Conservation (phyloP, 495 filamentous ascomycete species). For the Xylaria cubensis region DNA sequence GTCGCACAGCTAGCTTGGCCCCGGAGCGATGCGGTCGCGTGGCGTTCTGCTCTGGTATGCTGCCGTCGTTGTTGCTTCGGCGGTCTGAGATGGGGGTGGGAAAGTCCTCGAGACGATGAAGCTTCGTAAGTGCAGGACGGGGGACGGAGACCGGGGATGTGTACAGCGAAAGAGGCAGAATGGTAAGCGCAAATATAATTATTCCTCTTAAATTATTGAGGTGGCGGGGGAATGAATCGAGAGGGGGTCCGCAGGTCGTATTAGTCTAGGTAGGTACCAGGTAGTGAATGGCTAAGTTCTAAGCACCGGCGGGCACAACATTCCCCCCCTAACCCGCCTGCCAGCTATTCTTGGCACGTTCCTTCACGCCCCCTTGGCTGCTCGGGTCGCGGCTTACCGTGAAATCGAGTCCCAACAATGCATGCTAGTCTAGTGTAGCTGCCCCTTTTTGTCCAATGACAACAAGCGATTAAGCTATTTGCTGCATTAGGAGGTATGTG, state of each 20-base stretch:
- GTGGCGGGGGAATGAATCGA: constrained; percentile 15
- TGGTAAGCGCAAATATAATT: constrained; percentile 17
- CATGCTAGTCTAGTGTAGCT: neutral
- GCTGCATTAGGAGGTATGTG: neutral
- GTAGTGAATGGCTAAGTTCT: no score
- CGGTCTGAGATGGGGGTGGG: neutral
- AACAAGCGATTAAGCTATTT: neutral
- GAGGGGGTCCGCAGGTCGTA: neutral
- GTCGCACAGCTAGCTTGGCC: constrained; percentile 1
- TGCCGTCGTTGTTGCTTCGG: neutral
- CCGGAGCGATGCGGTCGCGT: constrained; percentile 16
- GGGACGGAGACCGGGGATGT: constrained; percentile 10
- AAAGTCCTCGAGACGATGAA: neutral
- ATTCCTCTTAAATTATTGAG: constrained; percentile 13
- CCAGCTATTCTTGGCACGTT: neutral
- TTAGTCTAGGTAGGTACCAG: no score
- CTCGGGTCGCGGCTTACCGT: neutral
- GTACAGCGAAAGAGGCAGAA: constrained; percentile 16
- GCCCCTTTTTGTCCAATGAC: constrained; percentile 4
- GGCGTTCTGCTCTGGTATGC: constrained; percentile 5
- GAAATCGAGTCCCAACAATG: constrained; percentile 4
- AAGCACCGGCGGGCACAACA: neutral
- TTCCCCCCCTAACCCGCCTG: neutral
- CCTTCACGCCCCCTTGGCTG: neutral
- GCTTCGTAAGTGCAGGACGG: constrained; percentile 14